phyloP scores from a whole-genome alignment of 768 basidiomycete genomes.

The Suillus alpinus region DNA sequence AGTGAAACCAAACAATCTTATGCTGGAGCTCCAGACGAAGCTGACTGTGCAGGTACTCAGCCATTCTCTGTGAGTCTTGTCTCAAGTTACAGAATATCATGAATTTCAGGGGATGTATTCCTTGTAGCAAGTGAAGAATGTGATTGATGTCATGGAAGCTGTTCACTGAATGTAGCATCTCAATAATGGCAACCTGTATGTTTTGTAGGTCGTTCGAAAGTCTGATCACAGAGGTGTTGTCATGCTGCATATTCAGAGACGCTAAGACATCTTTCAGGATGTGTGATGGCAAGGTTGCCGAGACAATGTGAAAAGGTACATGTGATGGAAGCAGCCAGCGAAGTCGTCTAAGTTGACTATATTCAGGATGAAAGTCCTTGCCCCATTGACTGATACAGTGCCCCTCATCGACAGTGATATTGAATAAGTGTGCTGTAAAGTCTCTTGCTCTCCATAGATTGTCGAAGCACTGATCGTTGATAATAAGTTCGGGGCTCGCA shows the following conservation, averaged over 20 bases:
- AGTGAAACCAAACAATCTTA: constrained; percentile 26
- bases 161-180: too few relatives aligned
- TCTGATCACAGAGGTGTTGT: too few relatives aligned
- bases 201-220: too few relatives aligned
- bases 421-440: constrained; percentile 4
- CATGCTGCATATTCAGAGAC: too few relatives aligned
- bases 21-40: neutral
- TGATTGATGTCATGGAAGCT: too few relatives aligned
- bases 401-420: constrained; percentile 10
- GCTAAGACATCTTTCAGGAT: too few relatives aligned
- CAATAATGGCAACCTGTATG: neutral
- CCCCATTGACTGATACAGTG: constrained; percentile 14
- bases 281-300: too few relatives aligned
- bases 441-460: neutral
- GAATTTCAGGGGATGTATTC: neutral
- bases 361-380: constrained; percentile 3
- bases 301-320: too few relatives aligned
- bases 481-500: constrained; percentile 36
- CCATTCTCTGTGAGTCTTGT: neutral
- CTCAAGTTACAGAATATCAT: constrained; percentile 13
- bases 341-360: neutral
- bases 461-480: constrained; percentile 10
- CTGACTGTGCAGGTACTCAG: neutral
- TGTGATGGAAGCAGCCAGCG: neutral
- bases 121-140: too few relatives aligned